A percentile compares a stretch with the other conserved stretches of the same genome.
Conservation (phyloP, 345 rosid genomes). For the Eucalyptus leucophloia region DNA sequence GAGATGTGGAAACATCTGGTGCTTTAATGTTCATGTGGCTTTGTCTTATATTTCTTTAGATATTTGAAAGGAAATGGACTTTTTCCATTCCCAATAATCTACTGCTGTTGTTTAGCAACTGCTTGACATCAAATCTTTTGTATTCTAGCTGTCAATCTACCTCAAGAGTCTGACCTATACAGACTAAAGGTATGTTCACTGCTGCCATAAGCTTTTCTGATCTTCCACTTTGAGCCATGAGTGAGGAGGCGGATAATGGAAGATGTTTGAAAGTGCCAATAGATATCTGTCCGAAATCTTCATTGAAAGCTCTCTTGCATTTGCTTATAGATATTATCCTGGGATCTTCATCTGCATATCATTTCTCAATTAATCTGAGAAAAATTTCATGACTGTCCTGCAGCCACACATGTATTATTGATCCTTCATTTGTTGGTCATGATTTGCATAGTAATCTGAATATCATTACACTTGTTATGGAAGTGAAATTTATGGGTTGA, state of each 20-base stretch:
- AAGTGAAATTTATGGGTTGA: background rate
- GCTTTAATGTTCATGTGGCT: background rate
- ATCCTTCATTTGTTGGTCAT: background rate
- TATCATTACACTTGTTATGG: background rate
- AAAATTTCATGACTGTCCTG: background rate
- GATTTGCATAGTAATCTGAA: background rate
- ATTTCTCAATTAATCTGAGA: background rate
- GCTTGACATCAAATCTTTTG: background rate
- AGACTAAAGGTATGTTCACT: conserved; percentile 15
- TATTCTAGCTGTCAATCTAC: conserved; percentile 23
- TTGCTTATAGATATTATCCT: background rate
- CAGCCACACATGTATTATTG: background rate
- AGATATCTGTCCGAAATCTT: background rate
- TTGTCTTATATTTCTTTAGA: background rate
- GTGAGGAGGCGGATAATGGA: background rate
- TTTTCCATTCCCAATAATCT: no score
- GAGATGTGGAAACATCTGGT: background rate
- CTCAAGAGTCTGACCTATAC: conserved; percentile 6
- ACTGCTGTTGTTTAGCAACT: background rate
- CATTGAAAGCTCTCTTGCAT: background rate
- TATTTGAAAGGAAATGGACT: background rate
- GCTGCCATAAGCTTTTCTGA: background rate
- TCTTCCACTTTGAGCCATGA: background rate
- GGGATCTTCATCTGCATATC: background rate
- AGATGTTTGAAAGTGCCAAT: background rate